Conservation (phyloP, 2,329 filamentous ascomycete species). For the Didymella glomerata region DNA sequence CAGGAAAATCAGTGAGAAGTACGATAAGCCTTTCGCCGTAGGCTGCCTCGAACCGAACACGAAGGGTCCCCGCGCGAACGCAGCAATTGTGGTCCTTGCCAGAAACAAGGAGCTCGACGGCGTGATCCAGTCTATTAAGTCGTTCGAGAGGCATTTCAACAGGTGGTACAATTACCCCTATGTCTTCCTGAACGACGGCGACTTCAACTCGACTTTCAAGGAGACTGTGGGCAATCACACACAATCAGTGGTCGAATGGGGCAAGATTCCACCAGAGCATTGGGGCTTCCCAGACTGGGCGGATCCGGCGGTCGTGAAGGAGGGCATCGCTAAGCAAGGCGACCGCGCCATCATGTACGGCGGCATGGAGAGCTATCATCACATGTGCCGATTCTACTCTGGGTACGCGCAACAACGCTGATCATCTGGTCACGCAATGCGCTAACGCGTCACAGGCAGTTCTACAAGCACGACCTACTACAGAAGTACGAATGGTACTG, state of each 20-base stretch:
- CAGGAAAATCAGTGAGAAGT: constrained; percentile 95
- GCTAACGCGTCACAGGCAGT: constrained; percentile 68
- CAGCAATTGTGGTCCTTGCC: constrained; percentile 93
- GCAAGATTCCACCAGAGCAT: constrained; percentile 87
- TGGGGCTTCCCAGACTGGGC: constrained; percentile 99
- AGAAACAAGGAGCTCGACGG: constrained; percentile 96
- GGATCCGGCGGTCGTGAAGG: constrained; percentile 89
- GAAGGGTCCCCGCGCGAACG: constrained; percentile 83
- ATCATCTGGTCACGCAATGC: not conserved
- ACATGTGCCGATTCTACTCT: constrained; percentile 99
- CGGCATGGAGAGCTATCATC: constrained; percentile 97
- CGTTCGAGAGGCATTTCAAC: constrained; percentile 98
- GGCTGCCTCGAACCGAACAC: constrained; percentile 85
- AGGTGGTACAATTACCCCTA: constrained; percentile 99
- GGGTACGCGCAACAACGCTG: constrained; percentile 66
- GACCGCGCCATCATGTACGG: constrained; percentile 99
- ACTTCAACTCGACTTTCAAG: constrained; percentile 95
- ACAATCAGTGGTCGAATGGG: constrained; percentile 88
- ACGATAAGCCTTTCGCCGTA: constrained; percentile 94
- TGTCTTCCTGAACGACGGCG: constrained; percentile 96
- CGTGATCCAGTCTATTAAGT: constrained; percentile 96
- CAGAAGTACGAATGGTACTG: constrained; percentile 99
- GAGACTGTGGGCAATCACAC: constrained; percentile 88
- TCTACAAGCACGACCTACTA: constrained; percentile 95
- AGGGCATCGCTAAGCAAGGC: constrained; percentile 95